A percentile compares a stretch with the other conserved stretches of the same genome.
Conservation (phyloP, 169 alveolate species). For the Plasmodium sp. region DNA sequence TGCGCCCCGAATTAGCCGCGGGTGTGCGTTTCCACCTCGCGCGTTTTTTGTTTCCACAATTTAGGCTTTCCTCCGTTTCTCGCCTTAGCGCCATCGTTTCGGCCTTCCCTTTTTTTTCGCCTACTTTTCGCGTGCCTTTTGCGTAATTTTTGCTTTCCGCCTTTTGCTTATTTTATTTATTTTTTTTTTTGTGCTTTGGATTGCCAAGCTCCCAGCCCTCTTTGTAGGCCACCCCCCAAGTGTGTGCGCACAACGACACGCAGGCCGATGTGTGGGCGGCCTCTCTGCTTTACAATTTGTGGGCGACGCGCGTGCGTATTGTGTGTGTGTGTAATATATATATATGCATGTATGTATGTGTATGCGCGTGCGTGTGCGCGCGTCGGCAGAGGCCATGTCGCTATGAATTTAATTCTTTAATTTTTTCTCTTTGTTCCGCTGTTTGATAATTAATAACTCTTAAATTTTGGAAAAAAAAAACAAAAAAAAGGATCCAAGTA, state of each 20-base stretch:
- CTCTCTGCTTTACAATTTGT: conserved; percentile 14
- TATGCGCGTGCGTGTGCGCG: not conserved
- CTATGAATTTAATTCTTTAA: not conserved
- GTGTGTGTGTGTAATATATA: too few species aligned
- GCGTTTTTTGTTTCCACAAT: not conserved
- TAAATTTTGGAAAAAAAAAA: conserved; percentile 6
- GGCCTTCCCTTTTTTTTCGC: not conserved
- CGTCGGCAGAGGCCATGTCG: not conserved
- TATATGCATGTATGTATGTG: not conserved
- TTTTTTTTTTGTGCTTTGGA: conserved; percentile 8
- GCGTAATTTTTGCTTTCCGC: not conserved
- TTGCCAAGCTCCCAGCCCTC: not conserved
- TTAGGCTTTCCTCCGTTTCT: not conserved
- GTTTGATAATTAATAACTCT: conserved; percentile 58
- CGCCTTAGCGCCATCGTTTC: not conserved
- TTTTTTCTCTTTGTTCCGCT: conserved; percentile 27
- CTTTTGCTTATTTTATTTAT: conserved; percentile 6
- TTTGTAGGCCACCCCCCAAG: not conserved
- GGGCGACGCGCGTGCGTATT: not conserved
- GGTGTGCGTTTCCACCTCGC: not conserved
- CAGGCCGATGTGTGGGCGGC: not conserved
- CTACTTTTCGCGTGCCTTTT: conserved; percentile 4
- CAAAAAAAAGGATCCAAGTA: not conserved
- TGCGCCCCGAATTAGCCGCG: too few species aligned
- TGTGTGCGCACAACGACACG: not conserved